Percentiles rank a stretch among this genome's conserved stretches.
These are phyloP conservation scores for Chlamydomonas sphaeroides DNA, from an alignment of 139 green algal genomes.

Conservation along the genomic window DNA sequence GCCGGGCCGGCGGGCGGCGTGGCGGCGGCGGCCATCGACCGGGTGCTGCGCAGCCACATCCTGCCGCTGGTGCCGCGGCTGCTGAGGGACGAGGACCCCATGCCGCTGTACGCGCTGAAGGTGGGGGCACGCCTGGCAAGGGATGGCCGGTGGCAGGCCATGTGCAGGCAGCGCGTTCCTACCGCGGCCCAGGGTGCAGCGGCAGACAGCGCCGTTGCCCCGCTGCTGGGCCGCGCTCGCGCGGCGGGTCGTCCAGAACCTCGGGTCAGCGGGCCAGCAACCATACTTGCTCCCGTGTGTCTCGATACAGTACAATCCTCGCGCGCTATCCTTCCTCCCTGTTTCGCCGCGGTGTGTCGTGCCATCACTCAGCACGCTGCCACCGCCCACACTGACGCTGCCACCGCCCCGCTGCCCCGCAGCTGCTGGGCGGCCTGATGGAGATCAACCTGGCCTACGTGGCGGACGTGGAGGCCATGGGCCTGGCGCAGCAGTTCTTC, in stretches of 20 bases:
- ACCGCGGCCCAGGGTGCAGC: too few species aligned
- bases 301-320: too few species aligned
- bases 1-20: slow-evolving; percentile 3
- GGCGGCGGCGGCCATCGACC: slow-evolving; percentile 60
- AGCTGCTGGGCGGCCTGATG: slow-evolving; percentile 69
- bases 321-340: too few species aligned
- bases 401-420: neutral
- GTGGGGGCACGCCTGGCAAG: slow-evolving; percentile 50
- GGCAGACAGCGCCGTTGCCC: too few species aligned
- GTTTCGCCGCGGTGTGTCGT: too few species aligned
- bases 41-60: slow-evolving; percentile 67
- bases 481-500: slow-evolving; percentile 81
- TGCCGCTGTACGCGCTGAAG: slow-evolving; percentile 94
- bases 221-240: too few species aligned
- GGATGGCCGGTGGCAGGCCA: neutral
- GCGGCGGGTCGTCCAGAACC: too few species aligned
- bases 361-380: too few species aligned
- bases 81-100: slow-evolving; percentile 85
- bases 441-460: slow-evolving; percentile 66
- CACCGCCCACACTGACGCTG: too few species aligned
- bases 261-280: too few species aligned
- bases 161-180: too few species aligned
- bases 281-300: too few species aligned
- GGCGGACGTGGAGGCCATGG: slow-evolving; percentile 61
- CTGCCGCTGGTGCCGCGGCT: slow-evolving; percentile 84